phyloP scores from a whole-genome alignment of 2,329 filamentous ascomycete genomes.

The Colletotrichum somersetense region DNA sequence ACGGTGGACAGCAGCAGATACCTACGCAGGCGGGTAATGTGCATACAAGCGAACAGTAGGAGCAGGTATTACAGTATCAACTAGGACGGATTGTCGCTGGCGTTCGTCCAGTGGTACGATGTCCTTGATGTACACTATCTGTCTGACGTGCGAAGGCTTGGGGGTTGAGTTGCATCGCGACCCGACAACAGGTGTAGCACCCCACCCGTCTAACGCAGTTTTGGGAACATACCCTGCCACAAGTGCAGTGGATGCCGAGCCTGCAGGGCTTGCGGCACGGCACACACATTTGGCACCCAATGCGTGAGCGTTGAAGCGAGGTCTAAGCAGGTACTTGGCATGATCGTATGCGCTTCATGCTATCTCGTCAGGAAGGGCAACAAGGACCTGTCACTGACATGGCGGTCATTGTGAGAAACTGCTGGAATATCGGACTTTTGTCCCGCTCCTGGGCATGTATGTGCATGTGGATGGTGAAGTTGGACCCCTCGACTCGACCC shows the following conservation, averaged over 20 bases:
- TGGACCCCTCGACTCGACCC: constrained; percentile 29
- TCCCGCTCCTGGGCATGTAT: constrained; percentile 7
- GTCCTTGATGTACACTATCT: neutral
- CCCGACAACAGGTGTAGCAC: constrained; percentile 28
- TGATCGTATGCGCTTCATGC: neutral
- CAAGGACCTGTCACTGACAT: neutral
- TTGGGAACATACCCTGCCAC: constrained; percentile 34
- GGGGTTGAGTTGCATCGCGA: constrained; percentile 11
- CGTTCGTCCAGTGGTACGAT: neutral
- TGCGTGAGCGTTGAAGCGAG: constrained; percentile 32
- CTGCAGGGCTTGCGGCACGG: constrained; percentile 35
- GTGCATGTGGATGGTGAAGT: constrained; percentile 5
- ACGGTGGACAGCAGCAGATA: neutral
- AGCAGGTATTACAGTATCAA: neutral
- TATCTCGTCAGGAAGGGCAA: neutral
- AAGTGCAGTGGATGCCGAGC: constrained; percentile 39
- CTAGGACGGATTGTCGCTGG: neutral
- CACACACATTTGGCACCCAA: constrained; percentile 29
- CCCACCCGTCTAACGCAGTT: constrained; percentile 27
- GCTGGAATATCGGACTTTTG: constrained; percentile 15
- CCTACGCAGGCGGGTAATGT: no score
- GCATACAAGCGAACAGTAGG: neutral
- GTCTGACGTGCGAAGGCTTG: no score
- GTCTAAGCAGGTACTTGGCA: neutral
- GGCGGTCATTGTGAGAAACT: constrained; percentile 12